A percentile compares a stretch with the other conserved stretches of the same genome.
phyloP scores from a whole-genome alignment of 1,139 yeast species.

The Yarrowia galli region DNA sequence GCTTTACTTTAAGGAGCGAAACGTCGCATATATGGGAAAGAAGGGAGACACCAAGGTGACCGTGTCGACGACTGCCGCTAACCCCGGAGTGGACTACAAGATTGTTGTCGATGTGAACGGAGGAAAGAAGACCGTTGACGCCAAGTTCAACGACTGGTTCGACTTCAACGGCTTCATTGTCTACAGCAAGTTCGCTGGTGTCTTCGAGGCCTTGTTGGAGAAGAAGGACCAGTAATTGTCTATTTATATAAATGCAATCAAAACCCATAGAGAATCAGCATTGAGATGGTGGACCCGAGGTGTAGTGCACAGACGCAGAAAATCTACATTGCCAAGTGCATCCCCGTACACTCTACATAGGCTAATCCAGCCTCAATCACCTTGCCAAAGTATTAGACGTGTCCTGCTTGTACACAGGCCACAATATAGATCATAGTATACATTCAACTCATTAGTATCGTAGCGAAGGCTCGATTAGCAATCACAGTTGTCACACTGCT shows the following conservation, averaged over 20 bases:
- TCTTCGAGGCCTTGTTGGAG: conserved; percentile 40
- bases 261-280: not conserved
- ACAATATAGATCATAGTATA: conserved; percentile 17
- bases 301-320: too few species aligned
- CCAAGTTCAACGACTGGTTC: conserved; percentile 46
- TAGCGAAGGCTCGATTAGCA: conserved; percentile 24
- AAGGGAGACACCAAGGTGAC: conserved; percentile 46
- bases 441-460: conserved; percentile 38
- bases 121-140: conserved; percentile 39
- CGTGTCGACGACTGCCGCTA: conserved; percentile 49
- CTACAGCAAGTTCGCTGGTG: conserved; percentile 43
- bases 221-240: conserved; percentile 40
- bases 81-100: conserved; percentile 58
- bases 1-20: conserved; percentile 59
- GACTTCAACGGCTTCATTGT: conserved; percentile 47
- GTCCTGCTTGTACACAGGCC: too few species aligned
- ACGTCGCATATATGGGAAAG: conserved; percentile 69
- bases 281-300: not conserved
- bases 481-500: conserved; percentile 38
- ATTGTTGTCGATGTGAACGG: conserved; percentile 51
- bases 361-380: too few species aligned
- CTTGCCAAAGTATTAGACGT: too few species aligned
- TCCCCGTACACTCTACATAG: too few species aligned
- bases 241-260: conserved; percentile 16
- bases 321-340: too few species aligned